Evolutionary conservation across 495 filamentous ascomycete genomes (phyloP).

Genomic region (Xylaria flabelliformis): DNA sequence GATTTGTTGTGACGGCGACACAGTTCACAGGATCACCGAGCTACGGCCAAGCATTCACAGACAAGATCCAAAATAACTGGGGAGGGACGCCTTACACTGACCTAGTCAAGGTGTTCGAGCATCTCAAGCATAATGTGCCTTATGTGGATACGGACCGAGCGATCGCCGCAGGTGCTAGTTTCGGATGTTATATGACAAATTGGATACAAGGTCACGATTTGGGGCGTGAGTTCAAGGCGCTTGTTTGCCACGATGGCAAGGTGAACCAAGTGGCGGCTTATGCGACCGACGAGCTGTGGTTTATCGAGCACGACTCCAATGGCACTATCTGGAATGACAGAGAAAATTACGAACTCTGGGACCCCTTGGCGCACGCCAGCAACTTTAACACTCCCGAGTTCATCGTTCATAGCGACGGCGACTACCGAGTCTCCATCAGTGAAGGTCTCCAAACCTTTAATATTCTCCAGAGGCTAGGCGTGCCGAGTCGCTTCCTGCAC

Average conservation of each 20-base stretch:
- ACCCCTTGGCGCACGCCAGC: conserved; percentile 55
- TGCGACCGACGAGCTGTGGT: conserved; percentile 20
- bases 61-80: conserved; percentile 31
- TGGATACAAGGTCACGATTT: conserved; percentile 34
- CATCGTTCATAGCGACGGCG: conserved; percentile 62
- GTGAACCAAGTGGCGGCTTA: conserved; percentile 21
- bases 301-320: conserved; percentile 26
- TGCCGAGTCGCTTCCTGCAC: conserved; percentile 63
- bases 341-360: conserved; percentile 28
- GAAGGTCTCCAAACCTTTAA: conserved; percentile 80
- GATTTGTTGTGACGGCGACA: conserved; percentile 32
- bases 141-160: conserved; percentile 34
- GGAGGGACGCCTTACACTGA: conserved; percentile 34
- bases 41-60: conserved; percentile 28
- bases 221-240: conserved; percentile 33
- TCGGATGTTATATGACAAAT: conserved; percentile 35
- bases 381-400: conserved; percentile 49
- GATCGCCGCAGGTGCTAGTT: conserved; percentile 29
- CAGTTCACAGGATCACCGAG: conserved; percentile 33
- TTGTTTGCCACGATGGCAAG: conserved; percentile 33
- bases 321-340: conserved; percentile 27
- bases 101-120: conserved; percentile 32
- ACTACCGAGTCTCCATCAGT: conserved; percentile 72
- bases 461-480: conserved; percentile 67
- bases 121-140: conserved; percentile 30